Conservation (phyloP, 2,329 filamentous ascomycete genomes). For the Macroventuria anomochaeta region DNA sequence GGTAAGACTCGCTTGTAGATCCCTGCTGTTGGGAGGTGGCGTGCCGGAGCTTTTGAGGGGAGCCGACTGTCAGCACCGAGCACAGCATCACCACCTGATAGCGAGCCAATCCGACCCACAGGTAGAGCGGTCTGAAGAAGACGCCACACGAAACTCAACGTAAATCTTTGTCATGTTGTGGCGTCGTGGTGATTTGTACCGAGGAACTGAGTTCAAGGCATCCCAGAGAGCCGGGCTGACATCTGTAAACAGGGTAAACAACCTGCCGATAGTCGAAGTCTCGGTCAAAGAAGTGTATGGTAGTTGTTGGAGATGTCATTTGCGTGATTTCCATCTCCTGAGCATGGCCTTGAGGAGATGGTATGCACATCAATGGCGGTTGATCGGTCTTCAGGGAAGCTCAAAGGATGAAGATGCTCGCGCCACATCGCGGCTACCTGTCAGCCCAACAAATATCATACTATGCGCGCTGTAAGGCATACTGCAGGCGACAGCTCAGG, state of each 20-base stretch:
- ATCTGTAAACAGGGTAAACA: not conserved
- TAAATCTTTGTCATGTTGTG: not conserved
- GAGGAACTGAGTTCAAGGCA: not conserved
- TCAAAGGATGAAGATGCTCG: not conserved
- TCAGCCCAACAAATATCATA: not conserved
- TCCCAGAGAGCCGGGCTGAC: not conserved
- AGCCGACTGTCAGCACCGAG: conserved; percentile 31
- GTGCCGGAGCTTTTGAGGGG: conserved; percentile 37
- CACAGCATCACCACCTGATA: conserved; percentile 22
- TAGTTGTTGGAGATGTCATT: not conserved
- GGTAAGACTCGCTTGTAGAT: conserved; percentile 12
- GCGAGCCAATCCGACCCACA: not conserved
- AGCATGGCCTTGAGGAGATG: not conserved
- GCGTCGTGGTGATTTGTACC: not conserved
- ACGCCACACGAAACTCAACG: not conserved
- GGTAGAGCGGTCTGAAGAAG: not conserved
- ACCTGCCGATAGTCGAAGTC: not conserved
- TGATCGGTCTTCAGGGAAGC: not conserved
- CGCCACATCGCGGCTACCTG: not conserved
- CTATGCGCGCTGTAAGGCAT: not conserved
- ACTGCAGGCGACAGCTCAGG: conserved; percentile 2
- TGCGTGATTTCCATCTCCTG: not conserved
- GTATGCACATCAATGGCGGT: not conserved
- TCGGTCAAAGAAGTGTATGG: not conserved
- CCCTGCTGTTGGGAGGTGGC: conserved; percentile 15